A percentile compares a stretch with the other conserved stretches of the same genome.
These are phyloP conservation scores for Neurospora sp. DNA, from an alignment of 495 filamentous ascomycete genomes.

Conservation along the genomic window DNA sequence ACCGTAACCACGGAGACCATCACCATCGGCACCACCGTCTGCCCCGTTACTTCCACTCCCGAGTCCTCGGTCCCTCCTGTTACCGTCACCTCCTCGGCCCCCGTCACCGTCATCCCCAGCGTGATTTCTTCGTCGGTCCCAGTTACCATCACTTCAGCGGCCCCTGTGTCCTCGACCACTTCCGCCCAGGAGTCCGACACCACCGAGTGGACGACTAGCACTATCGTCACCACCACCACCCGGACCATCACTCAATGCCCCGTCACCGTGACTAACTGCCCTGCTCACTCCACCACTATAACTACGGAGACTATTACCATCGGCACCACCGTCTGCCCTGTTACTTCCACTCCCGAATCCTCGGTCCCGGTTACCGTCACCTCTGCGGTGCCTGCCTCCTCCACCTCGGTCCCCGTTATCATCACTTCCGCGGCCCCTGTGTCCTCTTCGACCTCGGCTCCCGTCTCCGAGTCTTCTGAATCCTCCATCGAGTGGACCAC, in stretches of 20 bases:
- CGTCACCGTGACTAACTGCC: constrained; percentile 45
- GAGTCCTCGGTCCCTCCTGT: background rate
- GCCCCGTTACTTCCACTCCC: constrained; percentile 5
- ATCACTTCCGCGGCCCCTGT: background rate
- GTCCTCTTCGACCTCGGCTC: background rate
- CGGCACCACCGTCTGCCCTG: constrained; percentile 45
- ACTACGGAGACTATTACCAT: constrained; percentile 44
- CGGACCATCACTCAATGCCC: constrained; percentile 49
- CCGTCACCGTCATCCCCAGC: background rate
- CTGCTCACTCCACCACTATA: constrained; percentile 39
- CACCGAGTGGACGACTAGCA: constrained; percentile 39
- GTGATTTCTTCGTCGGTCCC: background rate
- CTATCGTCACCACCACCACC: constrained; percentile 46
- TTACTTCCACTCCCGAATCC: background rate
- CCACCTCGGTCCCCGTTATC: background rate
- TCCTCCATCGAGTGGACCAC: constrained; percentile 31
- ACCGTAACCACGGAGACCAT: constrained; percentile 43
- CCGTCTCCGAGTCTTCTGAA: background rate
- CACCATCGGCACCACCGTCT: constrained; percentile 48
- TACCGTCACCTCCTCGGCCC: background rate
- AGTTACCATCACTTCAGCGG: background rate
- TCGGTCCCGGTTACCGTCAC: background rate
- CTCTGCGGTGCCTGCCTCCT: too few species aligned
- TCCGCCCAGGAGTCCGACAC: background rate
- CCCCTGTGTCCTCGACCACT: background rate